A percentile compares a stretch with the other conserved stretches of the same genome.
Conservation (phyloP, 2,329 filamentous ascomycete genomes). For the Fusarium guadeloupense region DNA sequence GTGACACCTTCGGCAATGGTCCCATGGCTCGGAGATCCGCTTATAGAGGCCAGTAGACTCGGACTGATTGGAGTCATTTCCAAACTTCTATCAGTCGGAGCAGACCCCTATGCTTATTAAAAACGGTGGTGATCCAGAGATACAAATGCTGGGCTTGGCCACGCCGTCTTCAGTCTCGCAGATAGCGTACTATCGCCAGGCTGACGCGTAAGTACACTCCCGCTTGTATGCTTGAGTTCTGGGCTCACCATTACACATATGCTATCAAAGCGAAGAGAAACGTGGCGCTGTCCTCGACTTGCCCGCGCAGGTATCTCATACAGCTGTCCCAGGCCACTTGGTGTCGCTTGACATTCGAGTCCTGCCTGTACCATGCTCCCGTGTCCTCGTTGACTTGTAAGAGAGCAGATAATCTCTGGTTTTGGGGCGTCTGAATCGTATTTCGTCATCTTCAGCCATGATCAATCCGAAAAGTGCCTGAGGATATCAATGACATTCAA, state of each 20-base stretch:
- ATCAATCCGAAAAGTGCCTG: neutral
- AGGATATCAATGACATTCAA: neutral
- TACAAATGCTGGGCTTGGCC: neutral
- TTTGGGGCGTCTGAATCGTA: slow-evolving; percentile 1
- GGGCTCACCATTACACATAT: no score
- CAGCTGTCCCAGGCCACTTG: neutral
- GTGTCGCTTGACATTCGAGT: neutral
- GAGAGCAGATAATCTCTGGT: neutral
- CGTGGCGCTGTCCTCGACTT: no score
- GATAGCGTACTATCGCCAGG: neutral
- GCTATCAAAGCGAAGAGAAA: no score
- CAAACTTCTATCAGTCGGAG: no score
- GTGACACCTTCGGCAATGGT: no score
- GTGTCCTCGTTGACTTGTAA: accelerated
- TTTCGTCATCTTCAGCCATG: neutral
- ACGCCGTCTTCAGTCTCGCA: neutral
- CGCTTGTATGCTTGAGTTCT: neutral
- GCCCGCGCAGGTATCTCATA: neutral
- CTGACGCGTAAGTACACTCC: neutral
- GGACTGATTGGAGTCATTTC: no score
- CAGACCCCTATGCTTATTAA: neutral
- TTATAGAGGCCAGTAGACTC: no score
- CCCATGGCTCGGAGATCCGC: no score
- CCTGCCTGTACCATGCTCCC: neutral
- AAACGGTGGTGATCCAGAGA: neutral